phyloP scores from a whole-genome alignment of 768 basidiomycete species.

The Hemileccinum rubropunctum region DNA sequence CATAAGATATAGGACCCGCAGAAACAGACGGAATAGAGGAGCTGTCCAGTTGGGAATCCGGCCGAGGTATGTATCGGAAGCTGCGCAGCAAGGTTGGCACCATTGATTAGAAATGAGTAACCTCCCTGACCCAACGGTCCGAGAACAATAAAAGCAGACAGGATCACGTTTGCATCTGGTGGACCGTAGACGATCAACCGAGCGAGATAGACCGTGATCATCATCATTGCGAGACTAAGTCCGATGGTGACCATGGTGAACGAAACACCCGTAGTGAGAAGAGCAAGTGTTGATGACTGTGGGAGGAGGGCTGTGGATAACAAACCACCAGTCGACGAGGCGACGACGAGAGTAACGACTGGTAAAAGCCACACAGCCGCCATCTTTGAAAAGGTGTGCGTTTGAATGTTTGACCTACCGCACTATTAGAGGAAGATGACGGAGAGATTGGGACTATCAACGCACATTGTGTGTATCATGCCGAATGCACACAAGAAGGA shows the following conservation, averaged over 20 bases:
- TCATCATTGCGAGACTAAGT: slow-evolving; percentile 46
- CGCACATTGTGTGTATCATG: slow-evolving; percentile 48
- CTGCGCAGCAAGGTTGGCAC: slow-evolving; percentile 35
- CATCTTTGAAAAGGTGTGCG: slow-evolving; percentile 39
- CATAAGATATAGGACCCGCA: slow-evolving; percentile 47
- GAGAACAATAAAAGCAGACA: slow-evolving; percentile 47
- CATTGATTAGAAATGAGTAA: slow-evolving; percentile 42
- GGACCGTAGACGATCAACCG: slow-evolving; percentile 42
- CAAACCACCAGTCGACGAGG: slow-evolving; percentile 49
- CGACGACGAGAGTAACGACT: slow-evolving; percentile 51
- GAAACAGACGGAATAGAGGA: slow-evolving; percentile 44
- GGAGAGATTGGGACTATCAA: background rate
- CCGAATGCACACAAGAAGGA: slow-evolving; percentile 47
- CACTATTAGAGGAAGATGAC: slow-evolving; percentile 2
- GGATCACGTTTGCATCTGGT: slow-evolving; percentile 37
- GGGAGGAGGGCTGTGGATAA: slow-evolving; percentile 38
- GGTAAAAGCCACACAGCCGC: slow-evolving; percentile 50
- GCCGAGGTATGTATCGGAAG: slow-evolving; percentile 31
- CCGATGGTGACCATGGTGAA: slow-evolving; percentile 45
- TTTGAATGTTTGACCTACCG: slow-evolving; percentile 43
- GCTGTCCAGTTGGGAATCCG: slow-evolving; percentile 39
- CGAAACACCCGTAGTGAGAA: slow-evolving; percentile 43
- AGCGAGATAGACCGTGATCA: slow-evolving; percentile 46
- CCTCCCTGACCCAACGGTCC: slow-evolving; percentile 56
- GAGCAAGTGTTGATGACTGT: slow-evolving; percentile 36